Evolutionary conservation across 1,139 yeast species (phyloP).

Genomic region (Petasospora fabianii): DNA sequence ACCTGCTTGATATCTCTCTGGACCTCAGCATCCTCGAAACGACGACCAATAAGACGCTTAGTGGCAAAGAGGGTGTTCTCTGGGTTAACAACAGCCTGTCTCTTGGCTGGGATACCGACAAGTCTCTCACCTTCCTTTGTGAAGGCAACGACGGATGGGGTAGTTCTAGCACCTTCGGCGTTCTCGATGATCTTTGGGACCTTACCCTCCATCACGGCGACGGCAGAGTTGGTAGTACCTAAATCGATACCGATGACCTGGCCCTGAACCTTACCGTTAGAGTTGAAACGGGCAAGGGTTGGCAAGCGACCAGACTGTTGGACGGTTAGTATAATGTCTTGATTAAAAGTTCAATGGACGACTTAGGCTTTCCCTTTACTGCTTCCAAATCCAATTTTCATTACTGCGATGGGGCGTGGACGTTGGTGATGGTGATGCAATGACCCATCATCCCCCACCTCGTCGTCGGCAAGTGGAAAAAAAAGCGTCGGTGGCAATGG

Average conservation of each 20-base stretch:
- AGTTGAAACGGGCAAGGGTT: conserved; percentile 48
- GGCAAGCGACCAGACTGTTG: conserved; percentile 38
- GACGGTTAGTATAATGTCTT: conserved; percentile 13
- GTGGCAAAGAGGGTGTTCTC: conserved; percentile 72
- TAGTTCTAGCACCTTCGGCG: conserved; percentile 64
- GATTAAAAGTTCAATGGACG: no score
- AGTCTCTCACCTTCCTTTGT: conserved; percentile 38
- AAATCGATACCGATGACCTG: conserved; percentile 75
- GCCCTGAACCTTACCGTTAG: conserved; percentile 34
- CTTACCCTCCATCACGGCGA: conserved; percentile 50
- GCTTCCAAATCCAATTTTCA: no score
- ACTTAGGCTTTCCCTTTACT: neutral
- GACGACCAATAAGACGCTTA: conserved; percentile 68
- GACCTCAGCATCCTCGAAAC: conserved; percentile 59
- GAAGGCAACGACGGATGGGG: conserved; percentile 71
- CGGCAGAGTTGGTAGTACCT: conserved; percentile 83
- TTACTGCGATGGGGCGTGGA: no score
- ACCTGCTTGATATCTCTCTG: conserved; percentile 53
- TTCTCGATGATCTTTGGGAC: conserved; percentile 60
- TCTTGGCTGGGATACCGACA: conserved; percentile 62
- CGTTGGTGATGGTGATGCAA: neutral
- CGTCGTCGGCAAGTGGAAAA: neutral
- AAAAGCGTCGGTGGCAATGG: neutral
- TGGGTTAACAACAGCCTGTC: conserved; percentile 65
- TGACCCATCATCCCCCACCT: neutral